A percentile compares a stretch with the other conserved stretches of the same genome.
These are phyloP conservation scores for Quercus agrifolia DNA, from an alignment of 306 rosid genomes.

Conservation along the genomic window DNA sequence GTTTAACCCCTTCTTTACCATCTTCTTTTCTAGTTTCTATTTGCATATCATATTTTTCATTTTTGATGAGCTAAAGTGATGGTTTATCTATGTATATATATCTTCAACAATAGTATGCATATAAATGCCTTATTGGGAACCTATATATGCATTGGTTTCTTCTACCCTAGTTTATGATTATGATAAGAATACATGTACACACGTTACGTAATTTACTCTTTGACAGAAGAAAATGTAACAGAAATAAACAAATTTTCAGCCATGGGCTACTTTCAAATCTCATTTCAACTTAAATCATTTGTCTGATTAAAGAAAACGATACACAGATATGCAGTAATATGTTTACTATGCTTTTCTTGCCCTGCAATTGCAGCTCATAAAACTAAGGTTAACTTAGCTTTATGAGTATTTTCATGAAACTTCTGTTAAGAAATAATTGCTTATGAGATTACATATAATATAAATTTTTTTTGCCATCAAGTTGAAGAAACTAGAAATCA, in stretches of 20 bases:
- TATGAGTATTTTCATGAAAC: not conserved
- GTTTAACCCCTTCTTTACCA: not conserved
- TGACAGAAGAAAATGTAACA: not conserved
- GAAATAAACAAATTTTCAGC: not conserved
- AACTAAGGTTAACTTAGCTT: not conserved
- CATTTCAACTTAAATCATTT: not conserved
- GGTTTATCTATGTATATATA: not conserved
- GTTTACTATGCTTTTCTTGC: not conserved
- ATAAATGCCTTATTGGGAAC: not conserved
- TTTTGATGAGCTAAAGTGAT: not conserved
- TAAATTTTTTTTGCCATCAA: no score
- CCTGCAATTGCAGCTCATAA: not conserved
- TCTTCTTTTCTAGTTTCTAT: not conserved
- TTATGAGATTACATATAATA: not conserved
- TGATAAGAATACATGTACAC: not conserved
- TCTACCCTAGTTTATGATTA: not conserved
- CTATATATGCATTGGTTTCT: no score
- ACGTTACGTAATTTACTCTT: not conserved
- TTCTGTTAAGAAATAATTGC: not conserved
- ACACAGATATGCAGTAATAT: not conserved
- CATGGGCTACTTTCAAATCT: not conserved
- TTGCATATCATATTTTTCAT: not conserved
- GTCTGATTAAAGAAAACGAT: not conserved
- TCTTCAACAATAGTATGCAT: not conserved
- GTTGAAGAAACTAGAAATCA: no score